A percentile compares a stretch with the other conserved stretches of the same genome.
Conservation (phyloP, 495 filamentous ascomycete genomes). For the Amorphotheca resinae region DNA sequence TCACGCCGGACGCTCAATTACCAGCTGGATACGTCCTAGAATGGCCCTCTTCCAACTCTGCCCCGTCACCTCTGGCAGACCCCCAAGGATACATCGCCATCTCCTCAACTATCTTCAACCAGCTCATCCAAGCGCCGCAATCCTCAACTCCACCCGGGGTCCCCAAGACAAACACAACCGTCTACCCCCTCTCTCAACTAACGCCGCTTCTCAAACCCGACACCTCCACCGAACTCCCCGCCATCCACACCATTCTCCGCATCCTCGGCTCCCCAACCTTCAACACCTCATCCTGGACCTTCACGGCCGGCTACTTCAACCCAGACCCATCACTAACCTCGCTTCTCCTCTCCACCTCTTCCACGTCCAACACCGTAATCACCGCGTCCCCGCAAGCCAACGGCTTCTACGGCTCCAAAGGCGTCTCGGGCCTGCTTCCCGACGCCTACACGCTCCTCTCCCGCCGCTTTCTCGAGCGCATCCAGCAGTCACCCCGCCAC, state of each 20-base stretch:
- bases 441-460: slow-evolving; percentile 84
- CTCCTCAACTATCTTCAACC: slow-evolving; percentile 50
- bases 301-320: slow-evolving; percentile 98
- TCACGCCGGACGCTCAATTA: slow-evolving; percentile 45
- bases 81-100: slow-evolving; percentile 54
- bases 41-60: slow-evolving; percentile 69
- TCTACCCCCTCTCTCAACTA: slow-evolving; percentile 79
- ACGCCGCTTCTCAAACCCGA: slow-evolving; percentile 70
- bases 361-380: slow-evolving; percentile 61
- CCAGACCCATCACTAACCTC: slow-evolving; percentile 70
- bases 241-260: slow-evolving; percentile 59
- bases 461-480: slow-evolving; percentile 62
- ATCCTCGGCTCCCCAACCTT: slow-evolving; percentile 47
- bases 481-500: slow-evolving; percentile 40
- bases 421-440: slow-evolving; percentile 80
- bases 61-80: slow-evolving; percentile 55
- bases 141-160: not conserved
- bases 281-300: slow-evolving; percentile 67
- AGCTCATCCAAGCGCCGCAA: slow-evolving; percentile 43
- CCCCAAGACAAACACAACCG: slow-evolving; percentile 44
- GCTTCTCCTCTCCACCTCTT: slow-evolving; percentile 60
- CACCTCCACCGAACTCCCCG: slow-evolving; percentile 78
- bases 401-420: slow-evolving; percentile 84
- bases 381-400: slow-evolving; percentile 94
- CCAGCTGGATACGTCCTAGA: slow-evolving; percentile 54